Evolutionary conservation across 805 yeast species (phyloP).

Genomic region (Saccharomyces mikatae): DNA sequence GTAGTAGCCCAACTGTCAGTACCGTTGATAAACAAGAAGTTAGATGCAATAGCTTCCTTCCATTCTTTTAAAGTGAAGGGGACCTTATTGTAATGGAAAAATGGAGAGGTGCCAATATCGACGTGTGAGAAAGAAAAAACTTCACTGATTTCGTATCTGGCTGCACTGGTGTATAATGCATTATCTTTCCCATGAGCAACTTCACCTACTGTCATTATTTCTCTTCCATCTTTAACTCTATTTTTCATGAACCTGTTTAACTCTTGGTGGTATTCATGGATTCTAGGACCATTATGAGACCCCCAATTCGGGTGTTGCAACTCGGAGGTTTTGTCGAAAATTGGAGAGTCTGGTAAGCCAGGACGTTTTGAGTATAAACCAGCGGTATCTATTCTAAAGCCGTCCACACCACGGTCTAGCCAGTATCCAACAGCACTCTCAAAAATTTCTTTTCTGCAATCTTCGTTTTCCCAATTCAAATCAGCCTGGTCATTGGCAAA

Average conservation of each 20-base stretch:
- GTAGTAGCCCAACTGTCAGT: constrained; percentile 54
- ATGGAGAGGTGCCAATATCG: neutral
- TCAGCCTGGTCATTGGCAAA: constrained; percentile 52
- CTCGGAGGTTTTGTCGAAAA: constrained; percentile 34
- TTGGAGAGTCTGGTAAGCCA: constrained; percentile 42
- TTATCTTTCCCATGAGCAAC: neutral
- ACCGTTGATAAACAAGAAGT: constrained; percentile 35
- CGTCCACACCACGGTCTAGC: constrained; percentile 50
- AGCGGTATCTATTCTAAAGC: constrained; percentile 29
- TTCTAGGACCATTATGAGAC: constrained; percentile 43
- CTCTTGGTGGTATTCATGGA: constrained; percentile 51
- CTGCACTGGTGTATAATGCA: constrained; percentile 1
- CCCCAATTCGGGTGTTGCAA: constrained; percentile 34
- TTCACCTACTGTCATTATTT: constrained; percentile 2
- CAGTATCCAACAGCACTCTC: constrained; percentile 43
- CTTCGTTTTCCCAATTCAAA: constrained; percentile 50
- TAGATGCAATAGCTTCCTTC: constrained; percentile 34
- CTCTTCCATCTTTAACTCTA: constrained; percentile 17
- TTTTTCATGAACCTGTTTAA: constrained; percentile 38
- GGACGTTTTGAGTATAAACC: constrained; percentile 44
- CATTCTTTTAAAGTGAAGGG: constrained; percentile 31
- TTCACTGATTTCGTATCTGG: neutral
- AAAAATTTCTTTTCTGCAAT: constrained; percentile 31
- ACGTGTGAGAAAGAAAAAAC: neutral
- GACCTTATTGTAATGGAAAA: neutral